Base-by-base conservation (phyloP, 768 basidiomycete species). In the Boletus huronensis region DNA sequence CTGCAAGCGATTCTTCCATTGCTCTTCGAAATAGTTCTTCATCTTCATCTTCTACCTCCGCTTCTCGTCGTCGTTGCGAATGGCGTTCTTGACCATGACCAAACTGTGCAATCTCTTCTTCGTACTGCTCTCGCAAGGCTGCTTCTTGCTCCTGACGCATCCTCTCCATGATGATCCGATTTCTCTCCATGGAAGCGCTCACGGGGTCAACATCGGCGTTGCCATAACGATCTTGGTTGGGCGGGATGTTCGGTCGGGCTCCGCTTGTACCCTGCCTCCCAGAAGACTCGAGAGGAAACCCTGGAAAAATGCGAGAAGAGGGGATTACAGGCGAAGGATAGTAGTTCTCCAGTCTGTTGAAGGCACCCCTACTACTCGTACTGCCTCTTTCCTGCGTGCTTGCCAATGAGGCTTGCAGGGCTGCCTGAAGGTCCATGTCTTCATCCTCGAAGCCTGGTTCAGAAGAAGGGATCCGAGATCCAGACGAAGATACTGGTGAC, bases 361-460 rank as follows among this genome's bases (percentile, higher is more conserved):
- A 59, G 8, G 40, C n/a, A 54, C 42, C 29, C 19, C 48, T n/a
- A n/a, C 47, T 35, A 51, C 49, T 56, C 9, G 57, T 34, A 28
- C 34, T 16, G 21, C 48, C 40, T 29, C 38, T 21, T 46, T 14
- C 50, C 17, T 42, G 55, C 23, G 59, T 38, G 32, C 68, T 68
- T 64, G 75, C 74, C 40, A 95, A 72, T 5, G 91, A 93, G 3
- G 91, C 93, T 62, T 91, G 90, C 46, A 95, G 74, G 0, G 90
- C 93, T 6, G 84, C 88, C 67, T 97, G 94, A 3, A 96, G 79
- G 54, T 92, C 90, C 62, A 84, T 79, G 67, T 97, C 93, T 64
- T 93, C 93, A 58, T 92, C 88, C 55, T 89, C 92, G 42, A 88
- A 72, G 3, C 75, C 80, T 29, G 55, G 21, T 5, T 61, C 58